These are phyloP conservation scores for Staphylotrichum longicolle DNA, from an alignment of 495 filamentous ascomycete species.

Conservation along the genomic window DNA sequence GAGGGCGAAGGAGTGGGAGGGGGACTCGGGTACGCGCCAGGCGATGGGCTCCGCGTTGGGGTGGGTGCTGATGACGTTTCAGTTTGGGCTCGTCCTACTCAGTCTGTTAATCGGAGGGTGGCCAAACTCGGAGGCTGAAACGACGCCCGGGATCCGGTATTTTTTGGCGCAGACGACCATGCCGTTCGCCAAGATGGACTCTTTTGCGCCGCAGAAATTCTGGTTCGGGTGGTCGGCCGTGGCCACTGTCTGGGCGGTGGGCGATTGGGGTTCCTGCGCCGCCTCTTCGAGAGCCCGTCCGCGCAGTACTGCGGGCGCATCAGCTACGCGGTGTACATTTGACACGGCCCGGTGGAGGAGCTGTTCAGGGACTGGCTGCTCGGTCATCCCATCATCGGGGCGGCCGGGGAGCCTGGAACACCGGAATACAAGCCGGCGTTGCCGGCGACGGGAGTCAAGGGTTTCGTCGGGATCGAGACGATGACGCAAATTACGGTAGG, in stretches of 20 bases:
- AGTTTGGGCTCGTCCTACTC: conserved; percentile 33
- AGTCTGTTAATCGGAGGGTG: conserved; percentile 47
- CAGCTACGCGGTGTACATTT: conserved; percentile 60
- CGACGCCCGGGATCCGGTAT: conserved; percentile 38
- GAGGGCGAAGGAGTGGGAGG: conserved; percentile 24
- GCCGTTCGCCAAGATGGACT: conserved; percentile 35
- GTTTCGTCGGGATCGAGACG: conserved; percentile 52
- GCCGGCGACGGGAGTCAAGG: conserved; percentile 47
- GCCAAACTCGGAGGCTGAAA: conserved; percentile 41
- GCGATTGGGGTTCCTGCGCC: conserved; percentile 51
- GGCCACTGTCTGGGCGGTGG: conserved; percentile 55
- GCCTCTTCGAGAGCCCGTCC: conserved; percentile 52
- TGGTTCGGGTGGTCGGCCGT: conserved; percentile 59
- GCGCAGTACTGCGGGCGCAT: conserved; percentile 64
- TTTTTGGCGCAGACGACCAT: conserved; percentile 36
- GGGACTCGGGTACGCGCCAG: conserved; percentile 9
- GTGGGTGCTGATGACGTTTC: conserved; percentile 21
- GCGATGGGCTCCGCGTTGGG: conserved; percentile 8
- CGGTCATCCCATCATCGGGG: conserved; percentile 24
- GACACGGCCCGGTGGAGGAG: conserved; percentile 57
- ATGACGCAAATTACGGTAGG: conserved; percentile 50
- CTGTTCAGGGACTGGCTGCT: conserved; percentile 50
- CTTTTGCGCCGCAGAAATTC: conserved; percentile 43
- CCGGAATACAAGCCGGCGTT: conserved; percentile 30
- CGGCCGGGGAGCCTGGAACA: conserved; percentile 24